phyloP scores from a whole-genome alignment of 208 protist species.

The Trypanosoma conorhini region DNA sequence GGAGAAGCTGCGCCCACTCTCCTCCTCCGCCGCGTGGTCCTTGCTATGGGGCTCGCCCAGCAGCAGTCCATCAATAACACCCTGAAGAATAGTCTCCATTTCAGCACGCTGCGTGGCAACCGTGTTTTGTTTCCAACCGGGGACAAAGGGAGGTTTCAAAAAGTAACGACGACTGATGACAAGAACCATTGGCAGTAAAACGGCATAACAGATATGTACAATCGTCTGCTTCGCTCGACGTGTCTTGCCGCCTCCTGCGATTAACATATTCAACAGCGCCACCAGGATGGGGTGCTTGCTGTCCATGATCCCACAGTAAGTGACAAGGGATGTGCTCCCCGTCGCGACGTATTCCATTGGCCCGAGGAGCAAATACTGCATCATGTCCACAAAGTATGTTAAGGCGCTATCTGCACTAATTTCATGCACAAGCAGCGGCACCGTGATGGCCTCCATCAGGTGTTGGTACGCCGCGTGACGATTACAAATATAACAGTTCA shows the following conservation, averaged over 20 bases:
- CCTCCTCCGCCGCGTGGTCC: neutral
- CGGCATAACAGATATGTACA: neutral
- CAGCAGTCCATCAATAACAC: conserved; percentile 20
- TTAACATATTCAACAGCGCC: conserved; percentile 1
- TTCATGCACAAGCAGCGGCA: conserved; percentile 21
- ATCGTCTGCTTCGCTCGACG: conserved; percentile 1
- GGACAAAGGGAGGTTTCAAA: conserved; percentile 23
- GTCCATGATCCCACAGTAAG: conserved; percentile 23
- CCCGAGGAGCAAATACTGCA: conserved; percentile 26
- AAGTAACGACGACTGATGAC: conserved; percentile 26
- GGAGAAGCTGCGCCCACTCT: neutral
- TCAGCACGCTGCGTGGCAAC: conserved; percentile 25
- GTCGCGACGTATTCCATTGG: conserved; percentile 22
- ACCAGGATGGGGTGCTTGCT: conserved; percentile 19
- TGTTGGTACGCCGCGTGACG: conserved; percentile 23
- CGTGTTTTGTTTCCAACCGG: conserved; percentile 10
- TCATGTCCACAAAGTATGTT: conserved; percentile 20
- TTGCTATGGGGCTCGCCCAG: neutral
- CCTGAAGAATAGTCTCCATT: conserved; percentile 27
- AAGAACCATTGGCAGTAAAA: conserved; percentile 24
- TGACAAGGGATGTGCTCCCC: conserved; percentile 13
- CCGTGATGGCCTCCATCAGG: conserved; percentile 21
- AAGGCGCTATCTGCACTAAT: neutral
- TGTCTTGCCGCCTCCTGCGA: neutral
- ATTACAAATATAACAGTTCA: conserved; percentile 25